Evolutionary conservation across 352 stramenopile species (phyloP), one percentile per base, ranked within the genome.

Genomic region (Pythium biforme): DNA sequence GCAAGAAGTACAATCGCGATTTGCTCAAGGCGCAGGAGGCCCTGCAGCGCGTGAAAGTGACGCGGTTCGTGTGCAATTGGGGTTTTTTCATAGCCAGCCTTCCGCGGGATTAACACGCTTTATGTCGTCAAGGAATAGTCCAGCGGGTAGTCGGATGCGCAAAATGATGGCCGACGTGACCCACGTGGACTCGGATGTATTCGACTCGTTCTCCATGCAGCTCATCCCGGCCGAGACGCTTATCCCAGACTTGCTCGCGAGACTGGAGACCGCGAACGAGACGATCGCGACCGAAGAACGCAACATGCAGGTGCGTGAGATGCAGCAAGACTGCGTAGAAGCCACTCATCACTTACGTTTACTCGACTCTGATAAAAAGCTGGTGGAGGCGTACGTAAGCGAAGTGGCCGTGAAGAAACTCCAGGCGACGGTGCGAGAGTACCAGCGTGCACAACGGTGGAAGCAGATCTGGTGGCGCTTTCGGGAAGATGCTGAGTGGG

Each of bases 121-220:
- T n/a, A n/a, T 47, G 17, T 47, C n/a, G 40, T 8, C 19, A 25
- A 64, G 58, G 29, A 51, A 40, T 22, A 51, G n/a, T 43, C 27
- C 41, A 17, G 11, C 19, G 10, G 41, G 40, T 7, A 6, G n/a
- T 10, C 27, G 37, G 19, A 2, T 22, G 1, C 53, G 45, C 19
- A 55, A 33, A 37, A 43, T 56, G 46, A 57, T 46, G 9, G 71
- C 66, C 11, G 66, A 79, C 14, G 64, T 70, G 12, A 64, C 69
- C 3, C 57, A 80, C 45, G 68, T 90, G 4, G 77, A 88, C 59
- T 90, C 81, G 39, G 79, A 89, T 55, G 67, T 69, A 8, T 89
- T 90, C 37, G 81, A 90, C 48, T 77, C 78, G 0, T 84, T 79
- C 46, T 88, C 79, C 0, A 88, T 84, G 59, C 81, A 89, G 61